A percentile compares a stretch with the other conserved stretches of the same genome.
Evolutionary conservation across 2,329 filamentous ascomycete species (phyloP).

Genomic region (Neoascochyta sp.): DNA sequence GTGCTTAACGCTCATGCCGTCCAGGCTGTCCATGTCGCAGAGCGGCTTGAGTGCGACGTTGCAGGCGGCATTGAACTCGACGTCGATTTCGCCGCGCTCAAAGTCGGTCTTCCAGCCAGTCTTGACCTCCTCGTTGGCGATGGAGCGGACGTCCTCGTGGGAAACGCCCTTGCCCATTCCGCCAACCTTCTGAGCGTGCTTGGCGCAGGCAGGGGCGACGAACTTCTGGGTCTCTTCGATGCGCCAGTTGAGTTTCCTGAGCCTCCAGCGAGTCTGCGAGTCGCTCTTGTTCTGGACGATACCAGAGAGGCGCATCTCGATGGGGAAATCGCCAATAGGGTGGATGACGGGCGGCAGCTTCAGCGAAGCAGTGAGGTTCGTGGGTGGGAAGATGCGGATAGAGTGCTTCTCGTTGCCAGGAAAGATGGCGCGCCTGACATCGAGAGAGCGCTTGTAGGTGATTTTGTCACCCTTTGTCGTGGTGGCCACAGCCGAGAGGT

Average conservation of each 20-base stretch:
- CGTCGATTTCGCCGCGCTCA: slow-evolving; percentile 69
- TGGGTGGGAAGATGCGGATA: slow-evolving; percentile 91
- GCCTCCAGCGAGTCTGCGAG: slow-evolving; percentile 76
- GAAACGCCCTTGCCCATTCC: slow-evolving; percentile 66
- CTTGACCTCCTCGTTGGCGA: slow-evolving; percentile 79
- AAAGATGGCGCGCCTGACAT: slow-evolving; percentile 74
- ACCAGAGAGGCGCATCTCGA: slow-evolving; percentile 81
- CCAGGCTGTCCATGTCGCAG: slow-evolving; percentile 71
- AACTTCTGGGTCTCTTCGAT: slow-evolving; percentile 84
- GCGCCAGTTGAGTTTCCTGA: slow-evolving; percentile 89
- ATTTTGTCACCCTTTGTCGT: slow-evolving; percentile 60
- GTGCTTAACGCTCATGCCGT: slow-evolving; percentile 77
- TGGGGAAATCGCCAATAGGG: slow-evolving; percentile 75
- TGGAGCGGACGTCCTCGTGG: slow-evolving; percentile 70
- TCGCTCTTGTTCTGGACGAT: slow-evolving; percentile 67
- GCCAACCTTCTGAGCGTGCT: slow-evolving; percentile 65
- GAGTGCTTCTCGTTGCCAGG: slow-evolving; percentile 81
- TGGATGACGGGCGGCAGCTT: slow-evolving; percentile 80
- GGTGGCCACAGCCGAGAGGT: slow-evolving; percentile 54
- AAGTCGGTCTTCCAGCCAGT: slow-evolving; percentile 86
- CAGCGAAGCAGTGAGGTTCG: slow-evolving; percentile 83
- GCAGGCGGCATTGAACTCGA: slow-evolving; percentile 69
- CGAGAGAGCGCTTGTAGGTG: slow-evolving; percentile 63
- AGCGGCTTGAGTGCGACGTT: slow-evolving; percentile 61
- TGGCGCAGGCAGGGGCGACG: slow-evolving; percentile 73